phyloP scores from a whole-genome alignment of 2,329 filamentous ascomycete genomes.

The Dothistroma septosporum region DNA sequence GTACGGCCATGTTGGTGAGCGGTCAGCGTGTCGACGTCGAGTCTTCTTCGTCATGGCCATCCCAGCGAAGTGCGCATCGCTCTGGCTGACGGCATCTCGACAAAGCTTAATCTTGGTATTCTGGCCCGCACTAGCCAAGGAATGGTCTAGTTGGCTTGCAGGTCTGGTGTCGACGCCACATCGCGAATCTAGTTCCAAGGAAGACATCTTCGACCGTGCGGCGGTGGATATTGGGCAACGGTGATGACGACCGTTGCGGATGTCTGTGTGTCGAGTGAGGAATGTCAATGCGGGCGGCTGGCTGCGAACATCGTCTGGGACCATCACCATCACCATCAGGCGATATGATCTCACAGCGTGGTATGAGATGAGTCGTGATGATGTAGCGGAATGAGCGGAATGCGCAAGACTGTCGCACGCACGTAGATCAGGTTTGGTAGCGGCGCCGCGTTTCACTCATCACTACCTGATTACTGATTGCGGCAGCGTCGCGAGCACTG shows the following conservation, averaged over 20 bases:
- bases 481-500: slow-evolving; percentile 2
- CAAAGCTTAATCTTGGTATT: not conserved
- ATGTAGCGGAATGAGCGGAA: not conserved
- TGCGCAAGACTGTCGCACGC: slow-evolving; percentile 4
- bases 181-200: not conserved
- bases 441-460: not conserved
- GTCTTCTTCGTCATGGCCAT: not conserved
- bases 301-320: not conserved
- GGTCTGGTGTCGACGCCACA: not conserved
- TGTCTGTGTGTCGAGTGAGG: not conserved
- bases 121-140: not conserved
- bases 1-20: not conserved
- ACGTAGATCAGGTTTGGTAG: not conserved
- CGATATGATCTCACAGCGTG: not conserved
- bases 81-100: not conserved
- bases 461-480: not conserved
- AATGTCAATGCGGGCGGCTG: not conserved
- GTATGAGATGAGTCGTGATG: not conserved
- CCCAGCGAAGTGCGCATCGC: not conserved
- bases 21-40: not conserved
- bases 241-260: not conserved
- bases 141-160: not conserved
- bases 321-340: not conserved
- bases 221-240: not conserved
- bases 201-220: not conserved